Conservation (phyloP, 331 rosid genomes). For the Dryas integrifolia region DNA sequence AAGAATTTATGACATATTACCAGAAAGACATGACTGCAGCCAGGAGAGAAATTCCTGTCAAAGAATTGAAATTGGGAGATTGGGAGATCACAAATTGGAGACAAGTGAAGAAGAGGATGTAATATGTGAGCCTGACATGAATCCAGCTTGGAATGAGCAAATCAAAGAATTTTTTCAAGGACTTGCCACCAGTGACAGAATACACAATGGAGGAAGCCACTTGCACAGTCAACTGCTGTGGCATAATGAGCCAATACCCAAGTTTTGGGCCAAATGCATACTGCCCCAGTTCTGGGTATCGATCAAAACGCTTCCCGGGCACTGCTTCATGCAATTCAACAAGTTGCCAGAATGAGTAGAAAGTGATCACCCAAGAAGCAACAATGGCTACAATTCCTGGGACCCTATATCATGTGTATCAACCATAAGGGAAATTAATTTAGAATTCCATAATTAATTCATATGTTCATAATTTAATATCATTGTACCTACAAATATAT, state of each 20-base stretch:
- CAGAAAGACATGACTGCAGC: slow-evolving; percentile 65
- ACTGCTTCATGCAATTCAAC: slow-evolving; percentile 52
- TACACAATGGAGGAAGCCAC: slow-evolving; percentile 61
- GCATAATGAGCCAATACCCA: slow-evolving; percentile 53
- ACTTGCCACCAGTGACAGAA: slow-evolving; percentile 64
- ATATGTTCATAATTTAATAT: too few species aligned
- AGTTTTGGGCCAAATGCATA: slow-evolving; percentile 40
- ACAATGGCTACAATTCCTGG: slow-evolving; percentile 39
- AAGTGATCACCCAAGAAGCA: slow-evolving; percentile 57
- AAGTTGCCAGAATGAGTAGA: slow-evolving; percentile 64
- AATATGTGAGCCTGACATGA: slow-evolving; percentile 40
- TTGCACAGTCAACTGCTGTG: slow-evolving; percentile 57
- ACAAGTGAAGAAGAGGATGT: slow-evolving; percentile 35
- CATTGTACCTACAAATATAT: too few species aligned
- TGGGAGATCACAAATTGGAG: slow-evolving; percentile 52
- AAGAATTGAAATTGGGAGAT: slow-evolving; percentile 52
- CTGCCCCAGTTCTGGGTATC: slow-evolving; percentile 54
- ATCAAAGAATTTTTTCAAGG: slow-evolving; percentile 53
- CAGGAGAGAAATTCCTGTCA: slow-evolving; percentile 47
- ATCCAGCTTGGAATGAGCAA: background rate
- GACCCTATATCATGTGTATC: slow-evolving; percentile 24
- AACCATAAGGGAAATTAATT: background rate
- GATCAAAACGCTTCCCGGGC: slow-evolving; percentile 52
- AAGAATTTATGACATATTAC: slow-evolving; percentile 17
- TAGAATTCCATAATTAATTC: too few species aligned